Evolutionary conservation across 164 flowering plant species (phyloP), one percentile per base, ranked within the genome.

Genomic region (Macadamia tetraphylla): DNA sequence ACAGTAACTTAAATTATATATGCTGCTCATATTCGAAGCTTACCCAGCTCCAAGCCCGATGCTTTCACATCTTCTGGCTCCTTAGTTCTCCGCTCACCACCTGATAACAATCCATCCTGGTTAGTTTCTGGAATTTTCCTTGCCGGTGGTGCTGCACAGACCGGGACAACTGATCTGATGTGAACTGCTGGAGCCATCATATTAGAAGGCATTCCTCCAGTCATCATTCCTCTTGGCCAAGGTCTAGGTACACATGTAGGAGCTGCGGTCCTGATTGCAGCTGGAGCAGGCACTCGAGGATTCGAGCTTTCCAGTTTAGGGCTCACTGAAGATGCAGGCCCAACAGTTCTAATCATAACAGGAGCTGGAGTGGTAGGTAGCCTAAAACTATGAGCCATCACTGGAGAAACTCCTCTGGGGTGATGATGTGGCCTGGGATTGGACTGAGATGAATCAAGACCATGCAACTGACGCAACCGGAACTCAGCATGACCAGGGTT

Each of bases 141-240:
- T 4, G 71, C 58, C 10, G 84, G 83, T 11, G 87, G 83, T 60
- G 86, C 83, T 17, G 87, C 79, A 77, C 86, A 84, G 15, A 84
- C 87, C 13, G 86, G 90, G 1, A 78, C 71, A 43, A 86, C 83
- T 2, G 89, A 82, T 57, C 87, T 75, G 64, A 86, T 81, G 64
- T 84, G 80, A 67, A 86, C 87, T 29, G 87, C 71, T 1, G 89
- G 89, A 5, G 89, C 89, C 78, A 79, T 71, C 69, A 67, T 73
- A 40, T 32, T 64, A 60, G 8, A 14, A 55, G 55, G 73, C 17
- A 63, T n/a, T 29, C 70, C 62, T 40, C 69, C 74, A 35, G 63
- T 57, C 53, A 64, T 58, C 58, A 65, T 65, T 62, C 40, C 75
- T 9, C 53, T 58, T 9, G 58, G 46, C 49, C 53, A 58, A 3